Base-by-base conservation (phyloP, 495 filamentous ascomycete species). In the Aspergillus haitiensis region DNA sequence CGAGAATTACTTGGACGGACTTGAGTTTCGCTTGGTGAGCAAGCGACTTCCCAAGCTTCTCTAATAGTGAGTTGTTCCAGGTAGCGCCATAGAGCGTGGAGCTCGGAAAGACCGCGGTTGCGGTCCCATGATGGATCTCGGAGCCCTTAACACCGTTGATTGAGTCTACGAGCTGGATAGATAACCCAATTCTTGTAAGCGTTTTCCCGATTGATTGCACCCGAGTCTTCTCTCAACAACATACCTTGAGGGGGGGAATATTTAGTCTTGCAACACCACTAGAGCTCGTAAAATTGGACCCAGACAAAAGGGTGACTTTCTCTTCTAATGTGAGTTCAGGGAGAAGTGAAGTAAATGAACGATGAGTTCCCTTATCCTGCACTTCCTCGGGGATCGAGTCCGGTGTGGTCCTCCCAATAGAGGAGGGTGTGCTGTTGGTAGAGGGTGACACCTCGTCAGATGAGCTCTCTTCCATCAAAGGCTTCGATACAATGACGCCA, bases 21-120 rank as follows among this genome's bases (percentile, higher is more conserved):
- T 55, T 55, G 37, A 40, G 16, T 40, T 55, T 32, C 6, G 39
- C 52, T 11, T 55, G 35, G 6, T 18, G 8, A 39, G 35, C 52
- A 15, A 45, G 18, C 13, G 31, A 55, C 37, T 16, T 11, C 12
- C 39, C 39, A 5, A 42, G 9, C 39, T 42, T 15, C 39, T 42
- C 50, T 32, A 52, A 36, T n/a, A 52, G 33, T 6, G 50, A 11
- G n/a, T 52, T 52, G 33, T 52, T 52, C 50, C 50, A 52, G 32
- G 50, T 52, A 4, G 50, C 13, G 33, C 32, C 50, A 34, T 52
- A 52, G 8, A 52, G 34, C 1, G 50, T 52, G 18, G 50, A 52
- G 34, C 50, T 52, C 9, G 50, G 50, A 11, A 52, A 52, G 13
- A 52, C 50, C 11, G 50, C 50, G 12, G 50, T 52, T 3, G 50